These are phyloP conservation scores for Xylaria scruposa DNA, from an alignment of 495 filamentous ascomycete genomes.

Conservation along the genomic window DNA sequence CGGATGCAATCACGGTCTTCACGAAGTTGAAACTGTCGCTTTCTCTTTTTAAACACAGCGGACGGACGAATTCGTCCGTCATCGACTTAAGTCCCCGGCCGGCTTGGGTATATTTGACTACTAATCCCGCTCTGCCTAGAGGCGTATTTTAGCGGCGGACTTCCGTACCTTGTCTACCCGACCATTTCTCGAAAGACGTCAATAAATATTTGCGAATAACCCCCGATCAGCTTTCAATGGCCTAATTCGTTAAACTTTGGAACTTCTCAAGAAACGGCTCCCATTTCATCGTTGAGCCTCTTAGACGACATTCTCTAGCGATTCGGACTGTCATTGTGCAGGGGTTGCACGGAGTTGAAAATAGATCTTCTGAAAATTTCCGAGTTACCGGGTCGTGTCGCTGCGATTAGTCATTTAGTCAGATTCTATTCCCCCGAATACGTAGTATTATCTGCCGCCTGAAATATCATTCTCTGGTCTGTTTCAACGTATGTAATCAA, in stretches of 20 bases:
- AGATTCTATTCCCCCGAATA: background rate
- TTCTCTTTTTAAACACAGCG: background rate
- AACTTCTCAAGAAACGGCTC: background rate
- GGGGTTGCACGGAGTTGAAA: background rate
- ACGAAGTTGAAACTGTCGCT: background rate
- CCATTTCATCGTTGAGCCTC: background rate
- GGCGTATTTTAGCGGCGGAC: constrained; percentile 7
- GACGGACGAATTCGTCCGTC: constrained; percentile 24
- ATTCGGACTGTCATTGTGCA: background rate
- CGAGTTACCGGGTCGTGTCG: background rate
- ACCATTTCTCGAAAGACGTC: background rate
- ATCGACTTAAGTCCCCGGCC: background rate
- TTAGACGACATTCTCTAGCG: background rate
- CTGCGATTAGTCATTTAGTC: constrained; percentile 6
- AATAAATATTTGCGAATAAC: background rate
- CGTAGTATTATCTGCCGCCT: background rate
- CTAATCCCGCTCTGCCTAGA: background rate
- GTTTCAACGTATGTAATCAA: background rate
- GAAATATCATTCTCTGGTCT: background rate
- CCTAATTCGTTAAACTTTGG: background rate
- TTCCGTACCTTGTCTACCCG: background rate
- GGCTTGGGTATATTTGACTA: constrained; percentile 6
- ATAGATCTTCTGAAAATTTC: constrained; percentile 5
- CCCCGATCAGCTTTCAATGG: background rate
- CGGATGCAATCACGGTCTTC: background rate